These are phyloP conservation scores for Tetragonia tetragonoides DNA, from an alignment of 148 eudicot species.

Conservation along the genomic window DNA sequence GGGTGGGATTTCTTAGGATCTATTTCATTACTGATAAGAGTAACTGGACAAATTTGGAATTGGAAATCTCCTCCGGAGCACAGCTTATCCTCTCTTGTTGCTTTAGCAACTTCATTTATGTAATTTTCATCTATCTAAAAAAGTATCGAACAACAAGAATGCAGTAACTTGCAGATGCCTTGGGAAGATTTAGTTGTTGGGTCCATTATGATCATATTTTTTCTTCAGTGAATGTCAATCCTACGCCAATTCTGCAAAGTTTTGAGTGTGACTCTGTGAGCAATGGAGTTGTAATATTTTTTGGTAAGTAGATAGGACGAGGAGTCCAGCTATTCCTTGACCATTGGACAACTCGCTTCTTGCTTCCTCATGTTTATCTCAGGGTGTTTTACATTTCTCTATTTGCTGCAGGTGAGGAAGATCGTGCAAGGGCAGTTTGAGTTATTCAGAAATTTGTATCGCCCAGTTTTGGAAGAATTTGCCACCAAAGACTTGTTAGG, in stretches of 20 bases:
- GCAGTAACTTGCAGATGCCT: not conserved
- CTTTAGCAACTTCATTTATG: no score
- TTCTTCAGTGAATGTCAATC: not conserved
- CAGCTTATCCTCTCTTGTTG: no score
- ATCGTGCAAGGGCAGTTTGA: conserved; percentile 85
- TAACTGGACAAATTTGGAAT: no score
- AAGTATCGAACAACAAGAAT: no score
- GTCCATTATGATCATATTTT: not conserved
- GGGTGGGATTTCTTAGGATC: no score
- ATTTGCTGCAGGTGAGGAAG: conserved; percentile 66
- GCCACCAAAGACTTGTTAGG: conserved; percentile 62
- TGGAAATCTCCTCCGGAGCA: no score
- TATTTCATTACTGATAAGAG: no score
- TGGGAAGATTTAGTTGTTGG: not conserved
- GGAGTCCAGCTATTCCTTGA: not conserved
- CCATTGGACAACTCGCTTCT: not conserved
- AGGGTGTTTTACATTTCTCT: conserved; percentile 7
- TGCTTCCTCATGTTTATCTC: not conserved
- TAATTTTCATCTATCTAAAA: no score
- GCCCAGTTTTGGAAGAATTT: conserved; percentile 69
- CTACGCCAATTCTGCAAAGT: not conserved
- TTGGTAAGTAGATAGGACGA: not conserved
- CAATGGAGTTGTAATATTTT: not conserved
- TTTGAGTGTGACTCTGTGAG: not conserved
- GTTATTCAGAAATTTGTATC: conserved; percentile 68